These are phyloP conservation scores for Marasmius tenuissimus DNA, from an alignment of 1,284 basidiomycete species.

Conservation along the genomic window DNA sequence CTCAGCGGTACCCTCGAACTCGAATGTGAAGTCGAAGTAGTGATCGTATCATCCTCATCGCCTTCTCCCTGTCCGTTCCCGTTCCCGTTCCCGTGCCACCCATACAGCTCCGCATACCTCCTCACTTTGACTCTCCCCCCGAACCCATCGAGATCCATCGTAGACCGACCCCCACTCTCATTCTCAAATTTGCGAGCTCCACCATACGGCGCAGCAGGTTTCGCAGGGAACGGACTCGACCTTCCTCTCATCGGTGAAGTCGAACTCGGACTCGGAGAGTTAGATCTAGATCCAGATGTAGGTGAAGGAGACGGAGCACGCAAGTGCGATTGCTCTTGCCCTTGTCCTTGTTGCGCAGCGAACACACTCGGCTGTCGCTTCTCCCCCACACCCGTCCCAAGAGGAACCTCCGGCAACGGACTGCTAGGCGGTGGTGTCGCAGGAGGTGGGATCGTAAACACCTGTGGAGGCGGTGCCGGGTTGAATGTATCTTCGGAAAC, in stretches of 20 bases:
- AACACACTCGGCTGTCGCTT: neutral
- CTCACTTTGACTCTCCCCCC: constrained; percentile 9
- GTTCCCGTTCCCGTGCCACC: neutral
- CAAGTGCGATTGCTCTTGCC: neutral
- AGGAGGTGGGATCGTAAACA: constrained; percentile 7
- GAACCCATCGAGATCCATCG: neutral
- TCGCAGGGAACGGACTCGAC: constrained; percentile 10
- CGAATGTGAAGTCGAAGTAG: neutral
- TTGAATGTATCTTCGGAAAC: constrained; percentile 4
- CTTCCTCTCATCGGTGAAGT: constrained; percentile 1
- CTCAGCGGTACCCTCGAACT: neutral
- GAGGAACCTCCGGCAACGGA: constrained; percentile 24
- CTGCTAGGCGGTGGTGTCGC: constrained; percentile 11
- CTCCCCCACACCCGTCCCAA: neutral
- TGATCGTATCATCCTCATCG: neutral
- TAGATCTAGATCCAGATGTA: neutral
- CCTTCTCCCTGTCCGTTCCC: neutral
- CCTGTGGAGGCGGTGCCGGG: neutral
- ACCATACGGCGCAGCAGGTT: neutral
- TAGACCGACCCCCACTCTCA: neutral
- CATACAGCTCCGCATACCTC: constrained; percentile 13
- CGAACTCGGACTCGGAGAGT: neutral
- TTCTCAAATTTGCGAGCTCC: neutral
- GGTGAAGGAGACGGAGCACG: neutral
- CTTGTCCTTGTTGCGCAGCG: neutral